Evolutionary conservation across 192 early-diverging fungal species (phyloP), one percentile per base, ranked within the genome.

Genomic region (Backusella tarrabulga): DNA sequence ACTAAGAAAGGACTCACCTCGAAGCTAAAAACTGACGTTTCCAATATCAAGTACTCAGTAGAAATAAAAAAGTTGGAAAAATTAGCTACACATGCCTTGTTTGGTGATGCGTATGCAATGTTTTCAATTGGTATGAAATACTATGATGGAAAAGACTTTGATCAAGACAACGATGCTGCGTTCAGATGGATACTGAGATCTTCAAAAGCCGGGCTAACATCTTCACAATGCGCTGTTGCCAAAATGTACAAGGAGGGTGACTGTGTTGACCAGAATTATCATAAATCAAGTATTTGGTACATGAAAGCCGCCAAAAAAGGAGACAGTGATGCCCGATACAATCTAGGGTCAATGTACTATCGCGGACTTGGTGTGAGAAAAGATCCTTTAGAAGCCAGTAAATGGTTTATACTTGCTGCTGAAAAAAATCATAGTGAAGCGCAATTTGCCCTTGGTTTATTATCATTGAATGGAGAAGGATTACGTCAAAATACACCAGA

Each of bases 231-330:
- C 19, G 14, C 46, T 4, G 19, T 50, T 0, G 46, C 12, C 1
- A 50, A 50, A 3, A 15, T 50, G 46, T 50, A 50, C 11, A 15
- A 50, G 17, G 46, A 15, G 46, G 17, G 46, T 19, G 46, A 50
- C 6, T 50, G 46, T 3, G 46, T 50, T 50, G 46, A 50, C 4
- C 46, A 76, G 40, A 74, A 50, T 6, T 50, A 50, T 50, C 46
- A 50, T 50, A 50, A 50, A 19, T 3, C 46, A 50, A 19, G 46
- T 15, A 76, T 77, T 42, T 87, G 78, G 83, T 84, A 83, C 60
- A 71, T 50, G 4, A 77, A 77, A 41, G 74, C 81, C 29, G 79
- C 77, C 12, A 69, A 76, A 2, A 40, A 19, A 6, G 81, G 79
- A 32, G 40, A 73, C 21, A 36, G 54, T 1, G 63, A 34, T 1